Conservation (phyloP, 768 basidiomycete genomes). For the Suillus decipiens region DNA sequence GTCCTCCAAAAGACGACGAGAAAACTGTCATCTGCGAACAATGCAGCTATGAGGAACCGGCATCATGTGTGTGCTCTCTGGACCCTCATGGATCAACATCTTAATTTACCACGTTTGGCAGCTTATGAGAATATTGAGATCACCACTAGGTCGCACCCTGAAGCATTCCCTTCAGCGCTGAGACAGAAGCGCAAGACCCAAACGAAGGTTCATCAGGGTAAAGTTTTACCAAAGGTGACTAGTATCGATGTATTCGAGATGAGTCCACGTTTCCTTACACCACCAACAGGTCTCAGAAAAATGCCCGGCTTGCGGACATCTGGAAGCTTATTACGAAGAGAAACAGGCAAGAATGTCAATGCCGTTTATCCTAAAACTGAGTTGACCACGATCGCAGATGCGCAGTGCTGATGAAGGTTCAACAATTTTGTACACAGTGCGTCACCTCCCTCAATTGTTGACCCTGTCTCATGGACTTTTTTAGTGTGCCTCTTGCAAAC, state of each 20-base stretch:
- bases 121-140: conserved; percentile 93
- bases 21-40: conserved; percentile 82
- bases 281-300: conserved; percentile 75
- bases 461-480: conserved; percentile 1
- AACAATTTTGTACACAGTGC: conserved; percentile 90
- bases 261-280: conserved; percentile 2
- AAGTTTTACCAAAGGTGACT: conserved; percentile 66
- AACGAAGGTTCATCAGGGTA: conserved; percentile 74
- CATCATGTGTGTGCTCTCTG: conserved; percentile 68
- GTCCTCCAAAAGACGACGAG: conserved; percentile 76
- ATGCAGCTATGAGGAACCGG: conserved; percentile 84
- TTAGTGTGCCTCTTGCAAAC: conserved; percentile 75
- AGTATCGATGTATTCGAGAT: conserved; percentile 32
- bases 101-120: conserved; percentile 31
- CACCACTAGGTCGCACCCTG: conserved; percentile 87
- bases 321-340: conserved; percentile 86
- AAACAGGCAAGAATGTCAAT: conserved; percentile 60
- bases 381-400: conserved; percentile 44
- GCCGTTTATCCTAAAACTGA: neutral
- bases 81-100: neutral
- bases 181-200: conserved; percentile 88
- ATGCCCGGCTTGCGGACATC: conserved; percentile 85
- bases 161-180: conserved; percentile 90
- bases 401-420: conserved; percentile 94
- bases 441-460: conserved; percentile 30